A percentile compares a stretch with the other conserved stretches of the same genome.
phyloP scores from a whole-genome alignment of 257 asterid genomes.

The Mitragyna speciosa region DNA sequence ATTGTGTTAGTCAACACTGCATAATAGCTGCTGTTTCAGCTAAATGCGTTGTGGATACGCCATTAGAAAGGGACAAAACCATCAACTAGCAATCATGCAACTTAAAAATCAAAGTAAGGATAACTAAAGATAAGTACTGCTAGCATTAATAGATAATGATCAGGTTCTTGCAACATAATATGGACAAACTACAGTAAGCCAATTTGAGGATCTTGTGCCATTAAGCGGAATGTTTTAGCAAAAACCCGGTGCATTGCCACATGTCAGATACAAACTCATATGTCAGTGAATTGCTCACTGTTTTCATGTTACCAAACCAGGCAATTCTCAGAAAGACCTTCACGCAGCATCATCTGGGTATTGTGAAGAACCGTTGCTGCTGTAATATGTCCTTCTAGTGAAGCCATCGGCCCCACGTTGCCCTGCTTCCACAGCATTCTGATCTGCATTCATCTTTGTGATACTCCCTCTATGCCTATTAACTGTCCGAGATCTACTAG shows the following conservation, averaged over 20 bases:
- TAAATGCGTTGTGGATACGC: background rate
- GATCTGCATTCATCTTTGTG: slow-evolving; percentile 8
- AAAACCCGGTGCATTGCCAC: background rate
- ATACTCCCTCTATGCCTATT: background rate
- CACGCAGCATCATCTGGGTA: background rate
- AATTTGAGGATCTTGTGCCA: background rate
- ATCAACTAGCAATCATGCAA: background rate
- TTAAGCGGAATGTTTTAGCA: background rate
- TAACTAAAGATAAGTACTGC: background rate
- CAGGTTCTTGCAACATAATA: background rate
- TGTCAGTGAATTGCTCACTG: background rate
- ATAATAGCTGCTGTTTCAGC: background rate
- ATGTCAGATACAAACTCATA: background rate
- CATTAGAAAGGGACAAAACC: background rate
- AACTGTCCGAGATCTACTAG: slow-evolving; percentile 2
- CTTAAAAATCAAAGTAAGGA: background rate
- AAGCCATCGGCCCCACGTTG: slow-evolving; percentile 17
- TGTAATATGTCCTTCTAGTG: slow-evolving; percentile 5
- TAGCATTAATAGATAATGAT: background rate
- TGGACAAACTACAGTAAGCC: background rate
- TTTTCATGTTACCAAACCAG: background rate
- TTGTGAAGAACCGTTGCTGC: slow-evolving; percentile 9
- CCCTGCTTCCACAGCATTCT: slow-evolving; percentile 18
- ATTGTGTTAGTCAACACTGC: background rate
- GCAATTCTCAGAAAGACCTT: slow-evolving; percentile 2